phyloP scores from a whole-genome alignment of 2,329 filamentous ascomycete genomes.

The Penicillium sp. region DNA sequence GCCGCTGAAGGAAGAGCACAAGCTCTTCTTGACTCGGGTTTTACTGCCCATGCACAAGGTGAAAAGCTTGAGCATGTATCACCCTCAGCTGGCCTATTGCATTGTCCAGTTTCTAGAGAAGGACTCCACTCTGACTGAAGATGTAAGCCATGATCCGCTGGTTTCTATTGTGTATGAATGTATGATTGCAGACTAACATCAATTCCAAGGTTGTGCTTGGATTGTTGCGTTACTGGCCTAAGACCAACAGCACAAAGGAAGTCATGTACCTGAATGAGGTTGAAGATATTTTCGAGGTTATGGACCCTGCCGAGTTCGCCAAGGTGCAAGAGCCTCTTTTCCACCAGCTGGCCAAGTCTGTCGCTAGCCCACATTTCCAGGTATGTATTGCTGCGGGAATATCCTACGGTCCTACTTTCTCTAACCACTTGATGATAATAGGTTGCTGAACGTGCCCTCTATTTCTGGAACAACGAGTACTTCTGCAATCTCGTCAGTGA shows the following conservation, averaged over 20 bases:
- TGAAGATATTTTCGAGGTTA: slow-evolving; percentile 98
- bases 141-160: too few species aligned
- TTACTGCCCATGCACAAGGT: slow-evolving; percentile 94
- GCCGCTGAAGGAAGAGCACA: slow-evolving; percentile 96
- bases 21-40: slow-evolving; percentile 91
- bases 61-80: slow-evolving; percentile 99
- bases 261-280: slow-evolving; percentile 99
- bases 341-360: slow-evolving; percentile 94
- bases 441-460: slow-evolving; percentile 92
- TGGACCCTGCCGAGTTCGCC: slow-evolving; percentile 97
- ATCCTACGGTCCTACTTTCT: neutral
- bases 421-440: slow-evolving; percentile 30
- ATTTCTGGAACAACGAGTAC: slow-evolving; percentile 99
- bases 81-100: slow-evolving; percentile 95
- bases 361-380: slow-evolving; percentile 97
- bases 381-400: slow-evolving; percentile 35
- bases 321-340: slow-evolving; percentile 98
- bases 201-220: slow-evolving; percentile 97
- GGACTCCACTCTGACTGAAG: slow-evolving; percentile 93
- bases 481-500: slow-evolving; percentile 99
- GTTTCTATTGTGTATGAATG: too few species aligned
- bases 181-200: too few species aligned
- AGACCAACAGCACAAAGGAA: slow-evolving; percentile 99
- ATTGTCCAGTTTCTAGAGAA: slow-evolving; percentile 99
- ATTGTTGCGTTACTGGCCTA: slow-evolving; percentile 94